Evolutionary conservation across 352 stramenopile species (phyloP), one percentile per base, ranked within the genome.

Genomic region (Peronosclerospora sorghi): DNA sequence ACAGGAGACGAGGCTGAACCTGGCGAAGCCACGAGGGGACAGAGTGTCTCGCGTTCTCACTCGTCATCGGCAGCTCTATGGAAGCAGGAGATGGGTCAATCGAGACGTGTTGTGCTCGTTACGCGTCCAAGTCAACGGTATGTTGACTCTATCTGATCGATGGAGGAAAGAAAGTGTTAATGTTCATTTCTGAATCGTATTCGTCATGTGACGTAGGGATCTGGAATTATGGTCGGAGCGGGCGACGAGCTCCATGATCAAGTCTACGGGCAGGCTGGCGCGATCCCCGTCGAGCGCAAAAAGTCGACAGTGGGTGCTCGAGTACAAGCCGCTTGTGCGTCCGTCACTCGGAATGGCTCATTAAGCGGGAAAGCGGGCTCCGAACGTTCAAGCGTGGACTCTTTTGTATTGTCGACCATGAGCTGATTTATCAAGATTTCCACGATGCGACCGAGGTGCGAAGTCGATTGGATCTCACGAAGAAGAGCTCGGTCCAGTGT

Each of bases 341-440:
- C n/a, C n/a, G n/a, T 1, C 77, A 90, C 47, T 93, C 80, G 19
- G 80, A 77, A 8, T 93, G 80, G 80, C 72, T 93, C 30, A 88
- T 93, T 50, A 93, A 93, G 37, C 75, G 77, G 14, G 80, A 71
- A 20, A 65, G 83, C 32, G 80, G 75, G 15, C 72, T 84, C 27
- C 69, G 74, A 21, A 85, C 80, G 43, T 93, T 90, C 55, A 93
- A 93, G 52, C 75, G 80, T 15, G 73, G 80, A 15, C 49, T 93
- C 19, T 93, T 93, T 35, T 90, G 73, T 58, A 84, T 93, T 50
- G 62, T 90, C 30, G 80, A 87, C 50, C 67, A 83, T 37, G 77
- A 90, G 35, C 71, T 93, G 27, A 82, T 90, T 45, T 93, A 87
- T 50, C 78, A 90, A 43, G 78, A 93, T 35, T 71, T 65, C 23